Evolutionary conservation across 495 filamentous ascomycete species (phyloP).

Genomic region (Penicillium mononematosum): DNA sequence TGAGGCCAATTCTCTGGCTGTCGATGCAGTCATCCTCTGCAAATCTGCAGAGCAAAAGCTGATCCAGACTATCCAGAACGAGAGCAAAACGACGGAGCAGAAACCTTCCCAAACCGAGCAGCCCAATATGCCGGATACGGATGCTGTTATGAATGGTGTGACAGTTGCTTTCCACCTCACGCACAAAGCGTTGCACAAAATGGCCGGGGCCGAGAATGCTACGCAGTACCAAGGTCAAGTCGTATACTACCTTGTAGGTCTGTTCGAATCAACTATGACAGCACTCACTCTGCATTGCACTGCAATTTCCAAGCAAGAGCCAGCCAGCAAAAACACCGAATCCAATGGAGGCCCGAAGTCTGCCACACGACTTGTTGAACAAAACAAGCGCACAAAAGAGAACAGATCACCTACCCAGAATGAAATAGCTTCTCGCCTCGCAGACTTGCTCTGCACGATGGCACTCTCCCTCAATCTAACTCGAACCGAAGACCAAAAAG

Average conservation of each 20-base stretch:
- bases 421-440: constrained; percentile 21
- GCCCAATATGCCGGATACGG: constrained; percentile 17
- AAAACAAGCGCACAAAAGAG: constrained; percentile 4
- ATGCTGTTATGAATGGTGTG: constrained; percentile 19
- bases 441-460: constrained; percentile 33
- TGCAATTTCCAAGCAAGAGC: constrained; percentile 14
- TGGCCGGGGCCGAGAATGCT: constrained; percentile 21
- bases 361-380: neutral
- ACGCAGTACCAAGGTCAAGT: constrained; percentile 26
- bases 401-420: constrained; percentile 8
- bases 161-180: constrained; percentile 28
- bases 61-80: constrained; percentile 11
- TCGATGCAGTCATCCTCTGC: constrained; percentile 29
- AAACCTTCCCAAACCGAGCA: neutral
- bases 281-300: constrained; percentile 33
- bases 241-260: constrained; percentile 39
- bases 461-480: constrained; percentile 26
- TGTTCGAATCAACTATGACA: constrained; percentile 41
- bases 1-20: constrained; percentile 17
- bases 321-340: neutral
- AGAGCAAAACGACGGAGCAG: neutral
- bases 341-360: neutral
- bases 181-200: constrained; percentile 34
- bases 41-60: constrained; percentile 26
- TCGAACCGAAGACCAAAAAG: constrained; percentile 24